A percentile compares a stretch with the other conserved stretches of the same genome.
Evolutionary conservation across 2,329 filamentous ascomycete genomes (phyloP).

Genomic region (Botryotinia calthae): DNA sequence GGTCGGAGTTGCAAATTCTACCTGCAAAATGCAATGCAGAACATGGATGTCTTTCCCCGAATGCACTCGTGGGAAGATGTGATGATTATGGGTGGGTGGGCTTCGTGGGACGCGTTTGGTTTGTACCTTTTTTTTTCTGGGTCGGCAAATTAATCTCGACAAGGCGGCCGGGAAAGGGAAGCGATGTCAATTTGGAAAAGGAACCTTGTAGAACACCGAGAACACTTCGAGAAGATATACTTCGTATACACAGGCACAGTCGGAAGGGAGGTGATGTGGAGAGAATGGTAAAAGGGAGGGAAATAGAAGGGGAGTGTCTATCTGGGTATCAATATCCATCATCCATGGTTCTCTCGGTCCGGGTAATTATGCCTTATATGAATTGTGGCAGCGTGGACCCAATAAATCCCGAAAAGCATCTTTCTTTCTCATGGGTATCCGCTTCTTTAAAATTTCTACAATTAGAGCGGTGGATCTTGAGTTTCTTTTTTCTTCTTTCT

Average conservation of each 20-base stretch:
- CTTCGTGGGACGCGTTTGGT: slow-evolving; percentile 10
- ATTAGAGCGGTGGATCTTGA: slow-evolving; percentile 1
- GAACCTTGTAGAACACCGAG: slow-evolving; percentile 1
- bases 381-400: not conserved
- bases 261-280: not conserved
- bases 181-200: not conserved
- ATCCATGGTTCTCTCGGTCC: not conserved
- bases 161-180: slow-evolving; percentile 8
- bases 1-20: not conserved
- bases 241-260: not conserved
- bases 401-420: not conserved
- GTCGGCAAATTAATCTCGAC: slow-evolving; percentile 17
- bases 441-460: slow-evolving; percentile 9
- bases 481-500: not conserved
- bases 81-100: not conserved
- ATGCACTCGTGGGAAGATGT: slow-evolving; percentile 11
- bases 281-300: not conserved
- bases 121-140: slow-evolving; percentile 12
- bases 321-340: not conserved
- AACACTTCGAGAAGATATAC: not conserved
- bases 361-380: slow-evolving; percentile 7
- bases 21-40: slow-evolving; percentile 18
- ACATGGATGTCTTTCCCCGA: slow-evolving; percentile 14
- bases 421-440: not conserved
- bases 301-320: too few relatives aligned